Conservation (phyloP, 257 asterid genomes). For the Solanum lycopersicoides region DNA sequence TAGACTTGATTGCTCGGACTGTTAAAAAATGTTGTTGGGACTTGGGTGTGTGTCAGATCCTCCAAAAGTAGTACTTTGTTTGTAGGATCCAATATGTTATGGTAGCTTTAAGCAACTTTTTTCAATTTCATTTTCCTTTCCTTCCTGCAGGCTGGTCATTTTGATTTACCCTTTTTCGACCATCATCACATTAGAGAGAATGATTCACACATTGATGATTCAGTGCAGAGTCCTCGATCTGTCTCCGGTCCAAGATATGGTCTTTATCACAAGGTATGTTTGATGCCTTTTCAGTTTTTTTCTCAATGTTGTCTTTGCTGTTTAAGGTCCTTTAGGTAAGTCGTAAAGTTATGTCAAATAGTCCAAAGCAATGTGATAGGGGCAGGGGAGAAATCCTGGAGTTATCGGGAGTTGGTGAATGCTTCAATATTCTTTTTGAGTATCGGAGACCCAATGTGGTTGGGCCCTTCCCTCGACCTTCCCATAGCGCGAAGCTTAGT, state of each 20-base stretch:
- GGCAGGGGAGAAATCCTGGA: neutral
- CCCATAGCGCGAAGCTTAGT: neutral
- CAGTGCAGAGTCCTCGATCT: constrained; percentile 29
- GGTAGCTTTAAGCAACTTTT: neutral
- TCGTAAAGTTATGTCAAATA: neutral
- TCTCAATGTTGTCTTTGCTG: neutral
- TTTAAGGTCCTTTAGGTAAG: neutral
- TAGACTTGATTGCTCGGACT: neutral
- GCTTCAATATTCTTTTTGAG: neutral
- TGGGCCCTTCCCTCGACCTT: neutral
- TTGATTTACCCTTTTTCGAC: constrained; percentile 23
- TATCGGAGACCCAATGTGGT: neutral
- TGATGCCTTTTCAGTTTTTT: neutral
- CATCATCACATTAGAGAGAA: constrained; percentile 17
- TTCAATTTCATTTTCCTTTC: neutral
- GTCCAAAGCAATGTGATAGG: neutral
- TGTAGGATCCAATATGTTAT: neutral
- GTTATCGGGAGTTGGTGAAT: neutral
- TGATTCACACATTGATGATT: constrained; percentile 16
- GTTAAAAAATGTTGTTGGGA: neutral
- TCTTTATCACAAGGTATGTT: constrained; percentile 25
- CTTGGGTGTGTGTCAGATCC: neutral
- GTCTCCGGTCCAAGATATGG: constrained; percentile 35
- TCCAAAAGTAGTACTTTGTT: neutral
- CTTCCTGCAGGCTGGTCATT: constrained; percentile 21